Percentiles rank a stretch among this genome's conserved stretches.
These are phyloP conservation scores for Pseudogymnoascus sp. DNA, from an alignment of 2,329 filamentous ascomycete genomes.

Conservation along the genomic window DNA sequence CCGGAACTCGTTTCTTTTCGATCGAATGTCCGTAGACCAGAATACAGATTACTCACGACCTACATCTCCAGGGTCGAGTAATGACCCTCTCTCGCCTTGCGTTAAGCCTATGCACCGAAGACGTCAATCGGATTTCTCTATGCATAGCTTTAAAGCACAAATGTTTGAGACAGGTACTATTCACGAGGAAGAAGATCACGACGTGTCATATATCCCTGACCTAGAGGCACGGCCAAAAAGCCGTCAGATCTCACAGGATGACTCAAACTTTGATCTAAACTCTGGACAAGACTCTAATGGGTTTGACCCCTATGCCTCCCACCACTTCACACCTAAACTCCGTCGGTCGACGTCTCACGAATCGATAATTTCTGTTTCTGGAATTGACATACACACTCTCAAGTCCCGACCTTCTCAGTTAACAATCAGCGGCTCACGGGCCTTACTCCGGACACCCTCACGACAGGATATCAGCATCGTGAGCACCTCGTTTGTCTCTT, in stretches of 20 bases:
- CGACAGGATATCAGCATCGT: constrained; percentile 37
- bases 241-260: neutral
- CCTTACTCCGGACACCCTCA: constrained; percentile 38
- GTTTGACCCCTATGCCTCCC: constrained; percentile 27
- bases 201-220: constrained; percentile 23
- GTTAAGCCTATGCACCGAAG: constrained; percentile 46
- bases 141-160: constrained; percentile 15
- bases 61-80: constrained; percentile 71
- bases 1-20: constrained; percentile 68
- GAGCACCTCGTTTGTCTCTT: constrained; percentile 34
- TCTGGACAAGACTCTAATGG: constrained; percentile 18
- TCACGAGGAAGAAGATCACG: constrained; percentile 29
- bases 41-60: constrained; percentile 61
- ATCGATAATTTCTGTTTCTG: constrained; percentile 77
- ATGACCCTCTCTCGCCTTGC: constrained; percentile 55
- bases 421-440: constrained; percentile 44
- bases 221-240: constrained; percentile 11
- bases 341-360: constrained; percentile 72
- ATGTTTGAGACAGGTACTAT: constrained; percentile 15
- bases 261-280: constrained; percentile 15
- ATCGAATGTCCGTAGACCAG: constrained; percentile 53
- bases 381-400: constrained; percentile 82
- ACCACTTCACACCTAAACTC: constrained; percentile 38
- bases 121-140: constrained; percentile 47
- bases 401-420: constrained; percentile 69